phyloP scores from a whole-genome alignment of 164 flowering plant genomes.

The Stephania yunnanensis region DNA sequence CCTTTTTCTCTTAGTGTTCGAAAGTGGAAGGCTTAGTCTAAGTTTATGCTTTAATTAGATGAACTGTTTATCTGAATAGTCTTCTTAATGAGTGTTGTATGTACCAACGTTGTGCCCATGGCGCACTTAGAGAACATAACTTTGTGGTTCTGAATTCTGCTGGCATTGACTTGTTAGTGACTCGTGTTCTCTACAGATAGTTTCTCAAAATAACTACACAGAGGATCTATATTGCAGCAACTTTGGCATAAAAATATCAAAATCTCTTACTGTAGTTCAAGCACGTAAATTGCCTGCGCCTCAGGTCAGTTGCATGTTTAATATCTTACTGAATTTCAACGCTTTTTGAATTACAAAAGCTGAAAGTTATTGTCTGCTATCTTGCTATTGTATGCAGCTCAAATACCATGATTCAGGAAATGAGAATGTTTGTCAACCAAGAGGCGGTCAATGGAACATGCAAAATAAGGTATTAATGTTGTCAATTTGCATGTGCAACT shows the following conservation, averaged over 20 bases:
- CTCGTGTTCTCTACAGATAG: slow-evolving; percentile 36
- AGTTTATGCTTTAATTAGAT: not conserved
- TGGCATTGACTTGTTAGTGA: not conserved
- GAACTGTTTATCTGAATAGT: not conserved
- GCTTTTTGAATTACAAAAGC: not conserved
- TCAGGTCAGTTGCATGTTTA: slow-evolving; percentile 32
- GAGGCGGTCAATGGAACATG: slow-evolving; percentile 81
- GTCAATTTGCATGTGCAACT: not conserved
- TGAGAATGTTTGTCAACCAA: slow-evolving; percentile 40
- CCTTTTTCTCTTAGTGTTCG: not conserved
- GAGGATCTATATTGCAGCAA: slow-evolving; percentile 60
- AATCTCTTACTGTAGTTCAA: slow-evolving; percentile 58
- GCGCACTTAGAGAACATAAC: not conserved
- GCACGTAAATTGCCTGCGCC: slow-evolving; percentile 76
- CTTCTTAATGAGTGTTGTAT: not conserved
- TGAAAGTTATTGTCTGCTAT: not conserved
- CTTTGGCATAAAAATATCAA: slow-evolving; percentile 72
- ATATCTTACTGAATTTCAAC: not conserved
- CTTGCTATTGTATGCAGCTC: slow-evolving; percentile 4
- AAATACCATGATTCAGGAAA: slow-evolving; percentile 28
- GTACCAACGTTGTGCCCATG: not conserved
- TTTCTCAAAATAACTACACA: slow-evolving; percentile 54
- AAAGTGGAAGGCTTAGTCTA: not conserved
- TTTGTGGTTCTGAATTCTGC: not conserved
- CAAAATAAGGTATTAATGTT: slow-evolving; percentile 33